Base-by-base conservation (phyloP, 192 early-diverging fungal species). In the Coemansia sp. region DNA sequence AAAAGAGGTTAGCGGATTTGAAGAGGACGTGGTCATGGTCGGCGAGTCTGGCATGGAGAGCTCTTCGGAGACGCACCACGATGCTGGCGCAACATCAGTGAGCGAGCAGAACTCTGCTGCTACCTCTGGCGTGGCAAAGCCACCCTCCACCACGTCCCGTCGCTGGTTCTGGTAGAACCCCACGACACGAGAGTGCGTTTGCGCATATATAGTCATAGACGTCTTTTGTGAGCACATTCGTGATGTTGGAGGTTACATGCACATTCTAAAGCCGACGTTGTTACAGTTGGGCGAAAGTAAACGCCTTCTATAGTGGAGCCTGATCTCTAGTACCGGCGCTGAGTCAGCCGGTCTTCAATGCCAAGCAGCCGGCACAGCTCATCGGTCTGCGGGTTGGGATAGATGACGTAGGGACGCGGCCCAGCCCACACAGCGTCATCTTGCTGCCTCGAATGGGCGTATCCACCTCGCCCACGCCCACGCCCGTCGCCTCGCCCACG, bases 311-410 rank as follows among this genome's bases (percentile, higher is more conserved):
- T 35, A 35, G 32, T 7, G 32, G 32, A 7, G 32, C 32, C 7
- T 7, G 7, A 35, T 56, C 6, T 32, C 35, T 66, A 57, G 37
- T 58, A 36, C 0, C 56, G 70, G 24, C 65, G 76, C 49, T 71
- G 75, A 11, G 80, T 83, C 58, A 83, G 37, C n/a, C 15, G 39
- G 53, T 83, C 76, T 32, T 72, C 47, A 12, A 97, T 85, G 15
- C 86, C 85, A 12, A 96, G 45, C 76, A 91, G 73, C 0, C 81
- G 65, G 71, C 93, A 94, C 51, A 97, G 90, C 10, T 68, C 82
- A 4, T 77, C 85, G 7, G 94, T 97, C 74, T 98, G 96, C 3
- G 94, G 94, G 71, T 97, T 98, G 6, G 86, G 67, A 35, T 90
- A 89, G 19, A 84, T 56, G 19, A 70, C 54, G 9, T 76, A 39